Conservation (phyloP, 2,329 filamentous ascomycete genomes). For the Colletotrichum karsti region DNA sequence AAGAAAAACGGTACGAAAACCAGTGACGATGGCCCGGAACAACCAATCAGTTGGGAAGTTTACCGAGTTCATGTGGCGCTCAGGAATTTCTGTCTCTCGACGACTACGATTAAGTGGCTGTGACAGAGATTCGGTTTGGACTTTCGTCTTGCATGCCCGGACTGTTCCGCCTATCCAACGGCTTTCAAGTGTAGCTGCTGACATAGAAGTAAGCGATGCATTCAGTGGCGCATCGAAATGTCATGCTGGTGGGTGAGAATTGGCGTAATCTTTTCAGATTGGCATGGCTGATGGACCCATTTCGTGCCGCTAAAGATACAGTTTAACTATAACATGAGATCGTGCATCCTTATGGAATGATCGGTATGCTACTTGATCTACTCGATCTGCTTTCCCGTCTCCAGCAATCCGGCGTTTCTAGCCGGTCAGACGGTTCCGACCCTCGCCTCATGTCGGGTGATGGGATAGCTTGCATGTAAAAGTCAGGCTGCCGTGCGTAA, state of each 20-base stretch:
- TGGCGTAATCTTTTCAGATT: neutral
- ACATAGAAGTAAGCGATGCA: neutral
- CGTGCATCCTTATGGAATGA: conserved; percentile 1
- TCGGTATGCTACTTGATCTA: conserved; percentile 12
- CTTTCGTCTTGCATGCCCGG: too few species aligned
- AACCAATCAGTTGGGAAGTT: neutral
- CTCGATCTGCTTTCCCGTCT: conserved; percentile 8
- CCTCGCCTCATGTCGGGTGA: conserved; percentile 6
- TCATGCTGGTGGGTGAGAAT: neutral
- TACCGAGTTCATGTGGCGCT: too few species aligned
- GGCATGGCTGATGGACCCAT: neutral
- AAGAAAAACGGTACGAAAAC: too few species aligned
- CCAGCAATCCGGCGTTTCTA: conserved; percentile 8
- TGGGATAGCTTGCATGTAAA: conserved; percentile 21
- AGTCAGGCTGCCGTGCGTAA: conserved; percentile 19
- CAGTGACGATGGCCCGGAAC: neutral
- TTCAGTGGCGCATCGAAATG: neutral
- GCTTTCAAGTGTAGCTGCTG: too few species aligned
- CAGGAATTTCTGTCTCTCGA: too few species aligned
- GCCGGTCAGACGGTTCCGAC: neutral
- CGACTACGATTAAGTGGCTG: too few species aligned
- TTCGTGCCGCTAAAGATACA: neutral
- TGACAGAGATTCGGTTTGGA: too few species aligned
- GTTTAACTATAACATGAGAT: neutral
- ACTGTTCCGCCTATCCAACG: too few species aligned